These are phyloP conservation scores for Xylogone sp. DNA, from an alignment of 2,329 filamentous ascomycete genomes.

Conservation along the genomic window DNA sequence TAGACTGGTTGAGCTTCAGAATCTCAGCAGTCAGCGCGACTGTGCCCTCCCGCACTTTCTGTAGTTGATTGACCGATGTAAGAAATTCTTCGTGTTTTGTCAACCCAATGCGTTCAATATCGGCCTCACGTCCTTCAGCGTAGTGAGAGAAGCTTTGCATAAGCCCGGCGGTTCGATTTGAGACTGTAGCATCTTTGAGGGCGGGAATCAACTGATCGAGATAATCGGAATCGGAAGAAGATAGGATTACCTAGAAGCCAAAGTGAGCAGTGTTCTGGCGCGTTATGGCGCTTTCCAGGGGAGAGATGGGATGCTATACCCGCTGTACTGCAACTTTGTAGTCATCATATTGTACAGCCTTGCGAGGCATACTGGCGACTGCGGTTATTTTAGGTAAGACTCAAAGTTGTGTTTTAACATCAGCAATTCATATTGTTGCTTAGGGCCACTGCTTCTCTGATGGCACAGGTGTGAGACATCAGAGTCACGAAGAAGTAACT, in stretches of 20 bases:
- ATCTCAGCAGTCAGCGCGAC: constrained; percentile 88
- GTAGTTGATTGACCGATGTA: constrained; percentile 87
- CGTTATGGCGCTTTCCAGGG: background rate
- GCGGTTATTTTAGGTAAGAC: background rate
- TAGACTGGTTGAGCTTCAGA: constrained; percentile 86
- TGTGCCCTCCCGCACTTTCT: constrained; percentile 86
- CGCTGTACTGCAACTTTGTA: constrained; percentile 27
- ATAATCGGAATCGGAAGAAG: constrained; percentile 88
- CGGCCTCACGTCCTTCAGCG: constrained; percentile 78
- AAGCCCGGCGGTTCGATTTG: constrained; percentile 68
- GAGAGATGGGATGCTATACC: constrained; percentile 12
- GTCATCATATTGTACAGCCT: constrained; percentile 25
- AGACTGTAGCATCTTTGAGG: constrained; percentile 81
- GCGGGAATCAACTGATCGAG: constrained; percentile 93
- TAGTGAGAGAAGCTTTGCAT: constrained; percentile 77
- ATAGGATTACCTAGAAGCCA: constrained; percentile 76
- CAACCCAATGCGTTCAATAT: constrained; percentile 92
- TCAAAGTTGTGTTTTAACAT: background rate
- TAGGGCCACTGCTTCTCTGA: background rate
- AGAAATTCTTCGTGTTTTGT: constrained; percentile 98
- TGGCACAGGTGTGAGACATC: no score
- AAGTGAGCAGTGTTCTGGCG: background rate
- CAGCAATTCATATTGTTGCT: background rate
- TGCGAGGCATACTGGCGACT: constrained; percentile 18
- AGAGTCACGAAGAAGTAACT: no score